Conservation (phyloP, 345 rosid genomes). For the Linum usitatissimum region DNA sequence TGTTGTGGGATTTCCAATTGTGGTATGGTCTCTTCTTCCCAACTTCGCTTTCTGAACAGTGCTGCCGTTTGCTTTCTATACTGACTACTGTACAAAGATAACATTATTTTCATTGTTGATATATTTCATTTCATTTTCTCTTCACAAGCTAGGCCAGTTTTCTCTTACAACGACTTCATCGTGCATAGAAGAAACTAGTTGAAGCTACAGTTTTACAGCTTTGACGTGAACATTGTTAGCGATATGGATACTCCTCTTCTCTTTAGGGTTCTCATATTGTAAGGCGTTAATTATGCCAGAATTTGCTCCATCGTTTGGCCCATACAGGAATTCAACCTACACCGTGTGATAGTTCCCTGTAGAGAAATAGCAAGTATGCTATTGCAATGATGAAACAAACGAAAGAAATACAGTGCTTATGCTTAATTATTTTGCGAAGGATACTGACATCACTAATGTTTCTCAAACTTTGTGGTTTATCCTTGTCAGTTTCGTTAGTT, state of each 20-base stretch:
- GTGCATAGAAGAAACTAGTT: not conserved
- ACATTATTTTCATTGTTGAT: not conserved
- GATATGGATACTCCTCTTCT: not conserved
- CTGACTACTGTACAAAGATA: too few species aligned
- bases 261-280: not conserved
- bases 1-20: slow-evolving; percentile 80
- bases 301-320: not conserved
- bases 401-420: too few species aligned
- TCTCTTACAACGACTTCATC: not conserved
- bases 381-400: not conserved
- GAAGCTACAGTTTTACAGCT: not conserved
- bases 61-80: not conserved
- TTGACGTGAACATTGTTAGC: not conserved
- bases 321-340: too few species aligned
- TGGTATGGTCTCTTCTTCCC: slow-evolving; percentile 41
- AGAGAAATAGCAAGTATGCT: not conserved
- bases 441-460: not conserved
- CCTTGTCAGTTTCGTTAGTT: not conserved
- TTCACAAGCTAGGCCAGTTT: not conserved
- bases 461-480: not conserved
- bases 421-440: not conserved
- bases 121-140: too few species aligned
- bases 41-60: slow-evolving; percentile 1
- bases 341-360: not conserved
- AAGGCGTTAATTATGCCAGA: not conserved